Percentiles rank a stretch among this genome's conserved stretches.
Conservation (phyloP, 768 basidiomycete genomes). For the Termitomyces eurrhizus region DNA sequence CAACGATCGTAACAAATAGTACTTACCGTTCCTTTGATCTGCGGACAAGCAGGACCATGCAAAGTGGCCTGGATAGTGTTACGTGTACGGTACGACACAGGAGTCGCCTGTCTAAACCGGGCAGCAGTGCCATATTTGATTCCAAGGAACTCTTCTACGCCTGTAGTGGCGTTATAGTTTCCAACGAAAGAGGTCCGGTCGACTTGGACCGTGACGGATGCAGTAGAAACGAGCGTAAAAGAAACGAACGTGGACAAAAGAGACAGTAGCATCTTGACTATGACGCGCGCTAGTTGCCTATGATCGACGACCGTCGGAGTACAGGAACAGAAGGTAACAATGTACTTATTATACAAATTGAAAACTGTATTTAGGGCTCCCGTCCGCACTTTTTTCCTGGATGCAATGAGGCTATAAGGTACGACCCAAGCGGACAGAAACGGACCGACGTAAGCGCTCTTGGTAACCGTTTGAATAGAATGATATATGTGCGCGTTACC, state of each 20-base stretch:
- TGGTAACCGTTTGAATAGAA: not conserved
- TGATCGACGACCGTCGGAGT: not conserved
- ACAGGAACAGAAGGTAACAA: not conserved
- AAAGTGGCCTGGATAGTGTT: slow-evolving; percentile 9
- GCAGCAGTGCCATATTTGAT: slow-evolving; percentile 15
- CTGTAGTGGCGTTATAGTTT: slow-evolving; percentile 14
- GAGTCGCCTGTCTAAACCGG: slow-evolving; percentile 15
- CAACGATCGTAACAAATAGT: not conserved
- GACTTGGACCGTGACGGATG: slow-evolving; percentile 12
- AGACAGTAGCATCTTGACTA: slow-evolving; percentile 11
- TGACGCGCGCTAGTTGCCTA: not conserved
- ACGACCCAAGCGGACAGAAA: not conserved
- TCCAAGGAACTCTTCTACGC: slow-evolving; percentile 18
- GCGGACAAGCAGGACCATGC: slow-evolving; percentile 15
- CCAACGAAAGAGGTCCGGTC: slow-evolving; percentile 11
- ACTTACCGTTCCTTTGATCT: slow-evolving; percentile 17
- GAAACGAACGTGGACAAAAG: slow-evolving; percentile 6
- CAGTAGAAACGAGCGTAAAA: slow-evolving; percentile 10
- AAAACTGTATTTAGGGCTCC: not conserved
- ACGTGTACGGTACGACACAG: slow-evolving; percentile 7
- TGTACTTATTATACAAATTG: not conserved
- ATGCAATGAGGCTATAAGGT: not conserved
- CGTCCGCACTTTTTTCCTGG: not conserved
- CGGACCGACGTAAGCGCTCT: not conserved
- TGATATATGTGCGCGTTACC: not conserved